A percentile compares a stretch with the other conserved stretches of the same genome.
phyloP scores from a whole-genome alignment of 192 early-diverging fungal genomes.

The Endogone sp. region DNA sequence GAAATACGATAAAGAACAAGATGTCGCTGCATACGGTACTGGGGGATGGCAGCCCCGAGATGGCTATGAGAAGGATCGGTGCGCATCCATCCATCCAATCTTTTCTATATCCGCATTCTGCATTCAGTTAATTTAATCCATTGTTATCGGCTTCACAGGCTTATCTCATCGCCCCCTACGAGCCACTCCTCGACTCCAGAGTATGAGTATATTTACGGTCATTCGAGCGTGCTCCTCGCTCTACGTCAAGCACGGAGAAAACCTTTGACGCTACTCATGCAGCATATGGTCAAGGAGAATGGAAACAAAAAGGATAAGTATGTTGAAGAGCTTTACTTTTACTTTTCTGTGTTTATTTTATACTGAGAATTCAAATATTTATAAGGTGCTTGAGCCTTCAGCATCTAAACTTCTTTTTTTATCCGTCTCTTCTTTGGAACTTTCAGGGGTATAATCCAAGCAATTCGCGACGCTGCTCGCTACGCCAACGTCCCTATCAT shows the following conservation, averaged over 20 bases:
- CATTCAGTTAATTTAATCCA: no score
- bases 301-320: background rate
- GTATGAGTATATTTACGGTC: background rate
- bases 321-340: no score
- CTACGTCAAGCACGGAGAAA: background rate
- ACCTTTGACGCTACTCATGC: background rate
- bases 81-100: no score
- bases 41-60: no score
- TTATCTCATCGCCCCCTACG: background rate
- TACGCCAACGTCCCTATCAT: slow-evolving; percentile 16
- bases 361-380: no score
- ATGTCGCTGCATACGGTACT: no score
- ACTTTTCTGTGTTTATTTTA: no score
- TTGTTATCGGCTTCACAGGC: background rate
- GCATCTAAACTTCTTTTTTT: background rate
- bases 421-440: background rate
- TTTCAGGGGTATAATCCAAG: background rate
- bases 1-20: no score
- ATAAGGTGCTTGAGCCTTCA: no score
- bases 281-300: background rate
- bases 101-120: no score
- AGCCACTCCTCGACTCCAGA: background rate
- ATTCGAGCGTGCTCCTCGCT: background rate
- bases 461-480: background rate
- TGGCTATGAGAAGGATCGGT: no score